Percentiles rank a stretch among this genome's conserved stretches.
Conservation (phyloP, 2,329 filamentous ascomycete genomes). For the Cadophora sp. region DNA sequence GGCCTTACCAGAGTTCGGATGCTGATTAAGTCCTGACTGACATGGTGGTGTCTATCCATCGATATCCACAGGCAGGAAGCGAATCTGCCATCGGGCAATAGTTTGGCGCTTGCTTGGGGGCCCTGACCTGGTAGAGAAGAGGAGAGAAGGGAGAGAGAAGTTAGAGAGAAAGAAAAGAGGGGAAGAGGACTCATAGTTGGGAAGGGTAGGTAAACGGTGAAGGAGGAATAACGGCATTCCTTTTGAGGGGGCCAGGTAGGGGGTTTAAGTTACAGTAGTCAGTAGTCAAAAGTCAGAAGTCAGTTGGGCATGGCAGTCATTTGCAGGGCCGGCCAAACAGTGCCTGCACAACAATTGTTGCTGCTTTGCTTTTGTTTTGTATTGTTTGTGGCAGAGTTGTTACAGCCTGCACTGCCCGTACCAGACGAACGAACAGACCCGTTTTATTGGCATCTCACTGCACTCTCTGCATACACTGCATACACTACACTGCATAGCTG, state of each 20-base stretch:
- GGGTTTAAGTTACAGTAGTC: too few relatives aligned
- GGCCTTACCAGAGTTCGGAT: slow-evolving; percentile 20
- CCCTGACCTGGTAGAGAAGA: not conserved
- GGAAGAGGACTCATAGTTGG: not conserved
- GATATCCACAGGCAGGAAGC: slow-evolving; percentile 33
- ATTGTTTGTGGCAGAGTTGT: slow-evolving; percentile 8
- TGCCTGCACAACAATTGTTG: not conserved
- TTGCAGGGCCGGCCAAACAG: not conserved
- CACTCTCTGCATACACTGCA: too few relatives aligned
- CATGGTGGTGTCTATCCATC: too few relatives aligned
- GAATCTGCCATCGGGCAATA: slow-evolving; percentile 30
- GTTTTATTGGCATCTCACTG: slow-evolving; percentile 12
- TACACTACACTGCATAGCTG: too few relatives aligned
- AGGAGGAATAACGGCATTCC: not conserved
- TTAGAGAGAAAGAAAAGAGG: not conserved
- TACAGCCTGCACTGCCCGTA: not conserved
- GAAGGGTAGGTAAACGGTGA: not conserved
- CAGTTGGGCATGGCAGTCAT: slow-evolving; percentile 5
- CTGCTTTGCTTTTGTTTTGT: not conserved
- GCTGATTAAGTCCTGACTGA: slow-evolving; percentile 39
- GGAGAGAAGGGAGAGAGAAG: too few relatives aligned
- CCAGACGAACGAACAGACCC: slow-evolving; percentile 2
- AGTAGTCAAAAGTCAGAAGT: too few relatives aligned
- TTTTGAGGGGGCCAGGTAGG: not conserved
- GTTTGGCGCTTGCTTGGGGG: slow-evolving; percentile 15